Conservation (phyloP, 305 asterid species). For the Coffea humblotiana region DNA sequence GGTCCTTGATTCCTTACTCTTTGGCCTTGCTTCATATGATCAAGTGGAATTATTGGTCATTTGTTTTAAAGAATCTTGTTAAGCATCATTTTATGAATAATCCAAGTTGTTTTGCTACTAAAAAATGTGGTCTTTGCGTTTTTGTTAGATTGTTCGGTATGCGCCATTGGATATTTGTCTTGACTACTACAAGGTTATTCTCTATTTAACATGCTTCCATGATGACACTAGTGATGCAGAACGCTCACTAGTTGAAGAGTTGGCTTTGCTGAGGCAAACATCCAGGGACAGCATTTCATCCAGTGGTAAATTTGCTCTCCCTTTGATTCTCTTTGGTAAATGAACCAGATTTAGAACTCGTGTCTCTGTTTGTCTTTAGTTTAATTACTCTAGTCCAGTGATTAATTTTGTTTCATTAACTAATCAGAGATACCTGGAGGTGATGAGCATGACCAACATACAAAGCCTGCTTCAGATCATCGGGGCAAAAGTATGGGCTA, state of each 20-base stretch:
- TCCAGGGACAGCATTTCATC: constrained; percentile 33
- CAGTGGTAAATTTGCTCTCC: constrained; percentile 20
- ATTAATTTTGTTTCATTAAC: constrained; percentile 4
- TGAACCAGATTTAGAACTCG: not conserved
- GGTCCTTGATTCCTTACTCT: not conserved
- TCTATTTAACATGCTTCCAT: constrained; percentile 22
- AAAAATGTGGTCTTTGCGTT: not conserved
- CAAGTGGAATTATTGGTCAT: not conserved
- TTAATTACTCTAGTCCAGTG: not conserved
- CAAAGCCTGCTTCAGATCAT: constrained; percentile 36
- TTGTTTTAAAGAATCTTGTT: not conserved
- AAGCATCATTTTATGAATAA: not conserved
- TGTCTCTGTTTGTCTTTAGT: not conserved
- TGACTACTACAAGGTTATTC: not conserved
- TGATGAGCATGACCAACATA: constrained; percentile 23
- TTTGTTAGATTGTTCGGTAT: not conserved
- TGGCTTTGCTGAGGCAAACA: constrained; percentile 66
- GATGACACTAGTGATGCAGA: constrained; percentile 65
- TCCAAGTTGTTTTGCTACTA: not conserved
- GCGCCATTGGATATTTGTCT: not conserved
- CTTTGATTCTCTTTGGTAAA: not conserved
- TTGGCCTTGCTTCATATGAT: not conserved
- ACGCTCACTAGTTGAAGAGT: constrained; percentile 65
- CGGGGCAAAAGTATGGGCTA: constrained; percentile 29
- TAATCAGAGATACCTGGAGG: constrained; percentile 19